phyloP scores from a whole-genome alignment of 768 basidiomycete genomes.

The Coprinopsis marcescibilis region DNA sequence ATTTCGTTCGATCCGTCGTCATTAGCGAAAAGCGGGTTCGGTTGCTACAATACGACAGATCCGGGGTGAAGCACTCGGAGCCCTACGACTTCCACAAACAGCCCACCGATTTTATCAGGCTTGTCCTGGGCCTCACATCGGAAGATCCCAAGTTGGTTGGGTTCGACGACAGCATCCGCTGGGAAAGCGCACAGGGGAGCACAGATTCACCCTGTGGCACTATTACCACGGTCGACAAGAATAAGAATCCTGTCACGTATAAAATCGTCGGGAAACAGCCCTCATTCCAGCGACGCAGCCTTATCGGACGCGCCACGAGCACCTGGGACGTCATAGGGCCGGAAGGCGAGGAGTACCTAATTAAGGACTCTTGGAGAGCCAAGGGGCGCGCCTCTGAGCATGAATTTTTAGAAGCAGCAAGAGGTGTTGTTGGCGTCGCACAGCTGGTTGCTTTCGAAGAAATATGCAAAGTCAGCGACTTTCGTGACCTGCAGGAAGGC shows the following conservation, averaged over 20 bases:
- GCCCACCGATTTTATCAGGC: not conserved
- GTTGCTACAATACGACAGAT: slow-evolving; percentile 3
- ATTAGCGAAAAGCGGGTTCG: not conserved
- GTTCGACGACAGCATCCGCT: slow-evolving; percentile 3
- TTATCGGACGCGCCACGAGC: slow-evolving; percentile 1
- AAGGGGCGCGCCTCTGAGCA: not conserved
- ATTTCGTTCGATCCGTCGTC: slow-evolving; percentile 1
- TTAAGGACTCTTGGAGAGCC: not conserved
- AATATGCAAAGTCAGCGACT: not conserved
- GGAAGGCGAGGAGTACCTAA: not conserved
- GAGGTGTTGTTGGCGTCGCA: not conserved
- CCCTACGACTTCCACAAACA: slow-evolving; percentile 2
- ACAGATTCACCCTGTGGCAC: not conserved
- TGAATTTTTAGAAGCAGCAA: not conserved
- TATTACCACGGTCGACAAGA: not conserved
- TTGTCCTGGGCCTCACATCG: not conserved
- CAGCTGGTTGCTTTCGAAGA: not conserved
- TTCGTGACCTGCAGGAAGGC: not conserved
- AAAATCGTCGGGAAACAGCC: not conserved
- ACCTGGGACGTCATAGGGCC: not conserved
- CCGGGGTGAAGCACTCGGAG: not conserved
- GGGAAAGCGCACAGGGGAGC: not conserved
- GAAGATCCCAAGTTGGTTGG: not conserved
- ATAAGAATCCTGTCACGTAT: not conserved
- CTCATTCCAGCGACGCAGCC: not conserved